phyloP scores from a whole-genome alignment of 441 rosid species.

The Erodium texanum region DNA sequence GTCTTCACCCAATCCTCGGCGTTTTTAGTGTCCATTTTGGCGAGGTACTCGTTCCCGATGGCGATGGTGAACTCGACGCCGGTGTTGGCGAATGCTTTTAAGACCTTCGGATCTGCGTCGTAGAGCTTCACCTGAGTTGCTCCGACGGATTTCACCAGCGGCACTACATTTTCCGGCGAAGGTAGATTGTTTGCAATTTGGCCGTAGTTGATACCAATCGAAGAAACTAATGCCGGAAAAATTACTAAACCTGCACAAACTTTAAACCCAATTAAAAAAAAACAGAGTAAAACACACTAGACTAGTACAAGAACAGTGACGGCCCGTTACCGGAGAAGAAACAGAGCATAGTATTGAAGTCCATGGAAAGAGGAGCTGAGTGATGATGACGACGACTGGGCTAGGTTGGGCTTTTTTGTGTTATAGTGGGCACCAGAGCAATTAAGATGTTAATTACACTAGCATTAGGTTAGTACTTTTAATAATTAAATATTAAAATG shows the following conservation, averaged over 20 bases:
- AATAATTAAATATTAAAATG: too few relatives aligned
- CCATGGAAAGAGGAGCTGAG: not conserved
- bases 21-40: constrained; percentile 50
- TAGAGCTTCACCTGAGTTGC: constrained; percentile 80
- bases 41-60: constrained; percentile 60
- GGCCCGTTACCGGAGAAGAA: not conserved
- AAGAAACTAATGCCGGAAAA: constrained; percentile 25
- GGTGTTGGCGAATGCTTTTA: constrained; percentile 65
- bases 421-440: too few relatives aligned
- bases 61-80: constrained; percentile 76
- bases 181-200: constrained; percentile 84
- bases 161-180: constrained; percentile 54
- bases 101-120: constrained; percentile 74
- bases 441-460: too few relatives aligned
- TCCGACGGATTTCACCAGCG: constrained; percentile 70
- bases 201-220: constrained; percentile 85
- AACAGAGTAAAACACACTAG: not conserved
- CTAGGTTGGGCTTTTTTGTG: not conserved
- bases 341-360: not conserved
- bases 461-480: too few relatives aligned
- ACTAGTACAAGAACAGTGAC: not conserved
- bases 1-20: constrained; percentile 64
- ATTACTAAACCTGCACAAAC: constrained; percentile 11
- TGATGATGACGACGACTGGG: not conserved
- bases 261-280: not conserved